Base-by-base conservation (phyloP, 306 rosid species). In the Pyrus betulifolia region DNA sequence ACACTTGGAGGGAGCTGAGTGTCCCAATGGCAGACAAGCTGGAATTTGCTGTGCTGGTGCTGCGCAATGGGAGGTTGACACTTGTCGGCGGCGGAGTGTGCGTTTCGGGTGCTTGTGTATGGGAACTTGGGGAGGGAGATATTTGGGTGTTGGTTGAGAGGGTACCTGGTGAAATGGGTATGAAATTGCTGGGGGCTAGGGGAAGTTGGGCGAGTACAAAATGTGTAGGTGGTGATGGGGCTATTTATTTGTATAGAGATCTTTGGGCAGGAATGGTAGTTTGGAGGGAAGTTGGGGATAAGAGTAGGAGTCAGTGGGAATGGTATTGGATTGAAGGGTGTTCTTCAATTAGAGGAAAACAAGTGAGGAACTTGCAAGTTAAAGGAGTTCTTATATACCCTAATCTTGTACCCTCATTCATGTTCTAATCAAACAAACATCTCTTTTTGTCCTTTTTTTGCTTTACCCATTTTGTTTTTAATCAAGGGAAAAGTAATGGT, bases 261-360 rank as follows among this genome's bases (percentile, higher is more conserved):
- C 80, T 93, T 33, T 84, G 86, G 44, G 72, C 64, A 52, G 96
- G 97, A 70, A 87, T 91, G 96, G 83, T 88, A 19, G 74, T 84
- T 74, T 86, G 94, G 79, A 86, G 76, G 77, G 73, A 57, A 28
- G 68, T 55, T 46, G 64, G 70, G 10, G 85, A 71, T 22, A 35
- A 70, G 61, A 71, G 38, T 4, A 25, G 64, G 58, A 70, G 82
- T 14, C 68, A 35, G 17, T 82, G 91, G 93, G 89, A 79, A 22
- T 93, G 98, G 94, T 12, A 61, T 86, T 87, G 97, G 97, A 74
- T 86, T 73, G 88, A 88, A 45, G 93, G 93, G 49, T 88, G 89
- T 75, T 42, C 60, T 38, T 67, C 69, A 22, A 22, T 87, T 2
- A 76, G 86, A 46, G 89, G 88, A 4, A 80, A 86, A 76, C 79